Base-by-base conservation (phyloP, 805 yeast species). In the Myxozyma udenii region DNA sequence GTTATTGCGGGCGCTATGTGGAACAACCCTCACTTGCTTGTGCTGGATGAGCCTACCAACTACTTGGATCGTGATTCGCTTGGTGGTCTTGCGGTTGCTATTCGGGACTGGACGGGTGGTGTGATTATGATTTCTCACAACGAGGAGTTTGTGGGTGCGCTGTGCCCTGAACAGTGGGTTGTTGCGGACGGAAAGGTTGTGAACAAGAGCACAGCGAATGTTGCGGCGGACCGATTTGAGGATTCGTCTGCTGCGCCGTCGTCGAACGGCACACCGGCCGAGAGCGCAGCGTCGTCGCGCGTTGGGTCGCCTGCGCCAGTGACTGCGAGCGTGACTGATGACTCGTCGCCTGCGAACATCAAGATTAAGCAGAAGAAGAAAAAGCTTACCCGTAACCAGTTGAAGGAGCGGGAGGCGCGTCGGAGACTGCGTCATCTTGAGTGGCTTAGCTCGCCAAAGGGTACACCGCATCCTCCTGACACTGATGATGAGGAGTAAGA, bases 1-100 rank as follows among this genome's bases (percentile, higher is more conserved):
- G 98, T 91, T 55, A 91, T 91, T 74, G 98, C 98, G 12, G 98
- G 98, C 73, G 97, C 98, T 60, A 91, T 91, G 93, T 91, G 98
- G 98, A 91, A 93, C 74, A 93, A 91, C 68, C 98, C 98, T 18
- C 98, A 91, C 71, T 79, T 91, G 71, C 79, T 91, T 59, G 98
- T 91, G 39, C 78, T 91, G 56, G 98, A 91, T 72, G 98, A 91
- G 79, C 98, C 98, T 69, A 91, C 98, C 66, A 91, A 91, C 75
- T 91, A 93, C 77, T 77, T 91, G 73, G 98, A 91, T 72, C 85
- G 98, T 77, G 98, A 91, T 70, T 90, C 98, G 23, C 78, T 91
- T 57, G 98, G 98, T 71, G 98, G 97, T 43, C 78, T 91, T 62
- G 98, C 98, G 25, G 82, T 91, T 64, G 98, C 98, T 45, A 93